Evolutionary conservation across 495 filamentous ascomycete genomes (phyloP), one percentile per base, ranked within the genome.

Genomic region (Hypoxylon rickii): DNA sequence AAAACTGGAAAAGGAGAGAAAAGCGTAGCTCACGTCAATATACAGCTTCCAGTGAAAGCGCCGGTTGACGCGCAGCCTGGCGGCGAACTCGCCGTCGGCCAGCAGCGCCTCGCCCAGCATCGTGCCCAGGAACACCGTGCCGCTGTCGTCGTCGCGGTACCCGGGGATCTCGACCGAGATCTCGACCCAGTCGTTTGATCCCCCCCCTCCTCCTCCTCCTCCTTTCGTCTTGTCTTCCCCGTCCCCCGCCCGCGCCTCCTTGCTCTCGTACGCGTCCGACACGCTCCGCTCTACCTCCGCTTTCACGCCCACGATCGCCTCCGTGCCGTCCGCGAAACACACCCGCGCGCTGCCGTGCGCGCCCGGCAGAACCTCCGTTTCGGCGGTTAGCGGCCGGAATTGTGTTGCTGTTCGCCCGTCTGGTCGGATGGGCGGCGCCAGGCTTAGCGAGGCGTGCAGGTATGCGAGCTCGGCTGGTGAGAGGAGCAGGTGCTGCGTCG

Each of bases 391-490:
- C 0, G 92, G 92, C 2, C 94, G 92, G 79, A 97, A 97, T 67
- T 95, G 89, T 12, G 85, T 88, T 5, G 90, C 78, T 16, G 84
- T 77, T 69, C 92, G 90, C 55, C 83, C 85, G 69, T 98, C 94
- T 16, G 93, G 90, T 20, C 94, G 92, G 66, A 97, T 87, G 5
- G 94, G 90, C n/a, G 84, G 87, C 11, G 73, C 72, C 24, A 86
- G 82, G 8, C 83, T 78, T 63, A 98, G 90, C 3, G 94, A 94
- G 47, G 86, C 82, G 82, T 92, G 92, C 40, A 97, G 85, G 80
- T 96, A 98, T 69, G 92, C 89, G 62, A 97, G 90, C 73, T 98
- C 95, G 61, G 94, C 90, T 33, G 92, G 92, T 16, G 92, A 96
- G 73, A 98, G 86, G 61, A 89, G 85, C 17, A 79, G 69, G 63